phyloP scores from a whole-genome alignment of 2,329 filamentous ascomycete genomes.

The Cercospora beticola region DNA sequence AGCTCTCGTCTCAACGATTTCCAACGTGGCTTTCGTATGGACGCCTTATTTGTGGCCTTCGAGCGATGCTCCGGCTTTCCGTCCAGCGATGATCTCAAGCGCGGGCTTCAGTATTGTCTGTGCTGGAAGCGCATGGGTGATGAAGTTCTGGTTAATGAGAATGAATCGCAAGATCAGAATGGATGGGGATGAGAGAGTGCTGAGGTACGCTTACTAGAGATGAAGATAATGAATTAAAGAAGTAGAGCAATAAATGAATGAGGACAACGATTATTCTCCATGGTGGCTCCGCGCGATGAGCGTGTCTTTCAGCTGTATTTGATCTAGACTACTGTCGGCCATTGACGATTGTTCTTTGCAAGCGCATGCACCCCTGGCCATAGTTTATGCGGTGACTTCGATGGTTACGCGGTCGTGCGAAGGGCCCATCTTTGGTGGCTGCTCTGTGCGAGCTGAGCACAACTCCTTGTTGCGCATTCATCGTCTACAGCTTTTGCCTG shows the following conservation, averaged over 20 bases:
- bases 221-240: no score
- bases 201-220: constrained; percentile 6
- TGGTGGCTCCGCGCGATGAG: no score
- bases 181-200: background rate
- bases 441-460: background rate
- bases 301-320: background rate
- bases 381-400: background rate
- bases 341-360: background rate
- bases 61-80: background rate
- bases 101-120: background rate
- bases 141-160: background rate
- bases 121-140: background rate
- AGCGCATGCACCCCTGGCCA: background rate
- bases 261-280: background rate
- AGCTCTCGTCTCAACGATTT: constrained; percentile 8
- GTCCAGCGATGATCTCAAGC: background rate
- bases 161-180: background rate
- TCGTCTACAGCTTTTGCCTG: constrained; percentile 14
- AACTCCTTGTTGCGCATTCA: background rate
- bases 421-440: background rate
- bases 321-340: background rate
- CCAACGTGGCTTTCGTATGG: constrained; percentile 8
- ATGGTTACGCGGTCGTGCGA: background rate
- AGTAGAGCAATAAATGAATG: no score
- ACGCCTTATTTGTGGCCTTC: background rate